Conservation (phyloP, 352 stramenopile species). For the Pythium brachiatum region DNA sequence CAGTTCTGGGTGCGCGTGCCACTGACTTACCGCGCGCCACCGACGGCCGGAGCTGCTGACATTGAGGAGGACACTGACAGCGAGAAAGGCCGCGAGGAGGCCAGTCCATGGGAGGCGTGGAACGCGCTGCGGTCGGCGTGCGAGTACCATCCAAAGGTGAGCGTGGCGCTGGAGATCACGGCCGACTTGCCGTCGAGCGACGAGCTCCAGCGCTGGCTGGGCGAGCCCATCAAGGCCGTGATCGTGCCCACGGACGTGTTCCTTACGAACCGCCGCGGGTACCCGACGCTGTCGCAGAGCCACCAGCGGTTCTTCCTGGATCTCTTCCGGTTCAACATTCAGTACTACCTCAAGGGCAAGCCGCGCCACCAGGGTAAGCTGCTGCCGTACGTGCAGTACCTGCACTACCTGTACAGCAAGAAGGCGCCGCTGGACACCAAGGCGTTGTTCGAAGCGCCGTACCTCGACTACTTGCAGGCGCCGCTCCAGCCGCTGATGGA, state of each 20-base stretch:
- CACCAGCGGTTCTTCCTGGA: constrained; percentile 86
- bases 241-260: constrained; percentile 92
- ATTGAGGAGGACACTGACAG: constrained; percentile 17
- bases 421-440: constrained; percentile 64
- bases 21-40: constrained; percentile 38
- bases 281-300: constrained; percentile 91
- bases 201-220: constrained; percentile 82
- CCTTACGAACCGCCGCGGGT: constrained; percentile 95
- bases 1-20: constrained; percentile 89
- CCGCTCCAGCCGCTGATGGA: constrained; percentile 98
- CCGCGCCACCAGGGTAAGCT: constrained; percentile 66
- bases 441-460: constrained; percentile 89
- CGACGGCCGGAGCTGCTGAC: constrained; percentile 20
- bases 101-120: constrained; percentile 70
- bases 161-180: constrained; percentile 84
- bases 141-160: constrained; percentile 81
- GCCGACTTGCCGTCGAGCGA: constrained; percentile 64
- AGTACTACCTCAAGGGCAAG: constrained; percentile 85
- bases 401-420: constrained; percentile 90
- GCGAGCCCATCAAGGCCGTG: constrained; percentile 84
- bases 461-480: constrained; percentile 96
- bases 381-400: constrained; percentile 92
- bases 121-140: constrained; percentile 79
- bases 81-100: constrained; percentile 18
- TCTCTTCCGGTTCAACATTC: constrained; percentile 77